Evolutionary conservation across 331 rosid species (phyloP).

Genomic region (Prunus yedoensis): DNA sequence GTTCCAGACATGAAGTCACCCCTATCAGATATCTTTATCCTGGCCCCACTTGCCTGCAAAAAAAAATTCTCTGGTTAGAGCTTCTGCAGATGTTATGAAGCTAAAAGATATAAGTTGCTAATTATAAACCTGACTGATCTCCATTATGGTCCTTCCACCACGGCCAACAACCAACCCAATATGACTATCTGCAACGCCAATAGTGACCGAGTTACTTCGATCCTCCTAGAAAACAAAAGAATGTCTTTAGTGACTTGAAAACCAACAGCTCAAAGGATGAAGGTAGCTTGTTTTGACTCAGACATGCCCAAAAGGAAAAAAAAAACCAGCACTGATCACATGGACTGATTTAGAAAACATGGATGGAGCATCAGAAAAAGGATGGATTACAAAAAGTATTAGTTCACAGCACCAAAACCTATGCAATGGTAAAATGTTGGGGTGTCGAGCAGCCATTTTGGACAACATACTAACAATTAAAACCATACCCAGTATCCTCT

Average conservation of each 20-base stretch:
- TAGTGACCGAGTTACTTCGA: conserved; percentile 72
- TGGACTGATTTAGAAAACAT: neutral
- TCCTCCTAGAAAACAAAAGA: conserved; percentile 76
- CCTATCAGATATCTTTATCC: conserved; percentile 97
- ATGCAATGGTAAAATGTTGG: neutral
- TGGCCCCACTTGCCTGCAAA: conserved; percentile 89
- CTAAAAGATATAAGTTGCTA: neutral
- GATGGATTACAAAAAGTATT: neutral
- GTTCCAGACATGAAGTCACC: conserved; percentile 98
- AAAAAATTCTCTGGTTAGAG: conserved; percentile 26
- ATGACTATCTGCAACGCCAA: conserved; percentile 85
- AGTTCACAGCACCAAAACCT: neutral
- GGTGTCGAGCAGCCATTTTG: neutral
- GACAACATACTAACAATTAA: neutral
- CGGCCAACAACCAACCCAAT: conserved; percentile 99
- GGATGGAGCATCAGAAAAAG: neutral
- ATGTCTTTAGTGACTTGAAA: neutral
- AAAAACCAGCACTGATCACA: neutral
- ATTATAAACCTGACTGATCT: conserved; percentile 83
- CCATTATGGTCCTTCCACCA: conserved; percentile 90
- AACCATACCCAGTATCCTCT: neutral
- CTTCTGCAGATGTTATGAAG: conserved; percentile 10
- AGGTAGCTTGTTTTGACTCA: neutral
- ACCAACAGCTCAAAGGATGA: neutral
- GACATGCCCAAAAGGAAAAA: neutral